Base-by-base conservation (phyloP, 176 grass and related monocot genomes). In the Tillandsia leiboldiana region DNA sequence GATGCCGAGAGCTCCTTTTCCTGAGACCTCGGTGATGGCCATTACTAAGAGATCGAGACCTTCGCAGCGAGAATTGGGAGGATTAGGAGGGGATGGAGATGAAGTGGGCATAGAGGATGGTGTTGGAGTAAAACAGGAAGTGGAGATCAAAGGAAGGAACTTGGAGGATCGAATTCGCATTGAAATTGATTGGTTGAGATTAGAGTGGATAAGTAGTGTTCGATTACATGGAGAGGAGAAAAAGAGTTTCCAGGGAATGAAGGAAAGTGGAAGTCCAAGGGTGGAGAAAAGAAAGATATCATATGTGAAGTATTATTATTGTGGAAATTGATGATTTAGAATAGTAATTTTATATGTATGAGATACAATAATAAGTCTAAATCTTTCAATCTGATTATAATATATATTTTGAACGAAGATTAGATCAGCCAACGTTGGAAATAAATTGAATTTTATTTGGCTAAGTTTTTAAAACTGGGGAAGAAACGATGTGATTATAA, bases 81-180 rank as follows among this genome's bases (percentile, higher is more conserved):
- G 15, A 48, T 10, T 67, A 67, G 56, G 50, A 27, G 53, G 57
- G 15, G 58, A 50, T 5, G 42, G 18, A 15, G 50, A 53, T 0
- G 63, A 27, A 65, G 63, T 3, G 63, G 63, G 9, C 42, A 9
- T 47, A 28, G 24, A 48, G 50, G 29, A 33, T 33, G 29, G 29
- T 33, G 29, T 3, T 33, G 29, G 13, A 66, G 15, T 47, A 28
- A 14, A 48, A 49, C 11, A 53, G 50, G 73, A 53, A 66, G 51
- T 20, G 15, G 63, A 52, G 17, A 15, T 61, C 56, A 67, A 75
- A 75, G 73, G 49, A 47, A 9, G 49, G 22, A 62, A 18, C 50
- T 75, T 75, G 11, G 73, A 75, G 11, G 73, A 49, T 67, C 63
- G 73, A 67, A 75, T 75, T 75, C 73, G 65, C 73, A 75, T 66